A percentile compares a stretch with the other conserved stretches of the same genome.
phyloP scores from a whole-genome alignment of 768 basidiomycete species.

The Suillus clintonianus region DNA sequence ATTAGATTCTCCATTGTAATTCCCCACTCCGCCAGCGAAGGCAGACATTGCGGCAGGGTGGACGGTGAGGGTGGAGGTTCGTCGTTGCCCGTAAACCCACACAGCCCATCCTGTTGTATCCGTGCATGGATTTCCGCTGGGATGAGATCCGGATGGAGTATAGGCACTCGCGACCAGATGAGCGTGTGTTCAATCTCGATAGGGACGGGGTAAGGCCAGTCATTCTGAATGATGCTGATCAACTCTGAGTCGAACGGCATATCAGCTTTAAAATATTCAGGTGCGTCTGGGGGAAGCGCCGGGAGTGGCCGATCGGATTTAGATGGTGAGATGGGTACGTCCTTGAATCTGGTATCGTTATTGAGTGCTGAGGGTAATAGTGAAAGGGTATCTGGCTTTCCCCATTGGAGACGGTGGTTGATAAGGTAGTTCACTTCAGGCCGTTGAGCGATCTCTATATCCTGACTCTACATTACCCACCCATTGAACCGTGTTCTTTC shows the following conservation, averaged over 20 bases:
- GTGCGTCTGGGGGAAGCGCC: conserved; percentile 37
- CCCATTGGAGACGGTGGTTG: conserved; percentile 74
- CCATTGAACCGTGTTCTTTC: conserved; percentile 62
- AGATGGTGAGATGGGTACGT: not conserved
- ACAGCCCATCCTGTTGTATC: conserved; percentile 74
- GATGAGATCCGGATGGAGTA: conserved; percentile 63
- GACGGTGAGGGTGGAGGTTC: conserved; percentile 63
- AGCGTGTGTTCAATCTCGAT: conserved; percentile 71
- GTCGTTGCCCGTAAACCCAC: conserved; percentile 73
- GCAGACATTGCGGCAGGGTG: conserved; percentile 54
- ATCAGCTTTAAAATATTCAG: conserved; percentile 66
- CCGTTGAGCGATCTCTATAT: not conserved
- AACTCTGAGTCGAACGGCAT: conserved; percentile 49
- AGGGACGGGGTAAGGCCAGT: conserved; percentile 92
- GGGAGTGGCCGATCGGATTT: conserved; percentile 18
- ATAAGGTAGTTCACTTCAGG: conserved; percentile 69
- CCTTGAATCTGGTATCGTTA: conserved; percentile 2
- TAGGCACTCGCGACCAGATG: conserved; percentile 76
- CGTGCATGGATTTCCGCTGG: conserved; percentile 52
- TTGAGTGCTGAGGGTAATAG: conserved; percentile 56
- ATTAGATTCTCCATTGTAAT: conserved; percentile 63
- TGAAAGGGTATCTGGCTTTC: conserved; percentile 63
- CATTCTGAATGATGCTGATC: conserved; percentile 75
- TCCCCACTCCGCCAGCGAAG: conserved; percentile 70
- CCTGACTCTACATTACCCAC: conserved; percentile 40